A percentile compares a stretch with the other conserved stretches of the same genome.
phyloP scores from a whole-genome alignment of 2,329 filamentous ascomycete species.

The Botryotinia narcissicola region DNA sequence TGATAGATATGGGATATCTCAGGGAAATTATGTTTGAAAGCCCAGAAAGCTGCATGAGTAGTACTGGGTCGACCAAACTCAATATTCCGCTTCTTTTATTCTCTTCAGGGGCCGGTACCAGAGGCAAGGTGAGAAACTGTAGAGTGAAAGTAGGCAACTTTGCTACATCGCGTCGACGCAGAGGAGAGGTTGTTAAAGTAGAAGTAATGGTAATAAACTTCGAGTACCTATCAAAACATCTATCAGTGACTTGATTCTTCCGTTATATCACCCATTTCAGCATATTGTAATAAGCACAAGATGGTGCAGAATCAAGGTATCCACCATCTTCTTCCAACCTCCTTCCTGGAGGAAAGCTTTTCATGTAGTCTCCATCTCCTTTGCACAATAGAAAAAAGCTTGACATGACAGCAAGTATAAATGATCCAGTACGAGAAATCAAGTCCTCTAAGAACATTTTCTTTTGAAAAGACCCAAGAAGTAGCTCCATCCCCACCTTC shows the following conservation, averaged over 20 bases:
- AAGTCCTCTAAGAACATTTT: rapidly evolving
- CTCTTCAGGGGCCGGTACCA: too few species aligned
- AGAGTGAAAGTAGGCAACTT: too few species aligned
- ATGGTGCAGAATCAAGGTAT: too few species aligned
- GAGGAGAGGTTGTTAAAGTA: neutral
- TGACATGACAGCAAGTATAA: neutral
- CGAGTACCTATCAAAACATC: rapidly evolving
- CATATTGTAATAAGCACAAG: too few species aligned
- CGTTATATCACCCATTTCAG: neutral
- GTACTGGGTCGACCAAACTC: too few species aligned
- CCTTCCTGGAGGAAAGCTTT: neutral
- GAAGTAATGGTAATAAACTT: neutral
- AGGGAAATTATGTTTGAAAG: neutral
- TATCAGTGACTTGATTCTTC: neutral
- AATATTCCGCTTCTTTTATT: too few species aligned
- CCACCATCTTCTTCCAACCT: neutral
- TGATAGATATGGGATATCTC: neutral
- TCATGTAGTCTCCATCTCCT: neutral
- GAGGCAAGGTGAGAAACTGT: neutral
- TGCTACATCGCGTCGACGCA: too few species aligned
- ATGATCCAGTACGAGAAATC: neutral
- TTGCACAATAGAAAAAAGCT: neutral
- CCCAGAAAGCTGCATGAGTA: neutral
- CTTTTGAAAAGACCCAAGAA: neutral
- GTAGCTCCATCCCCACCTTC: neutral